A percentile compares a stretch with the other conserved stretches of the same genome.
Evolutionary conservation across 2,329 filamentous ascomycete species (phyloP).

Genomic region (Colletotrichum sp.): DNA sequence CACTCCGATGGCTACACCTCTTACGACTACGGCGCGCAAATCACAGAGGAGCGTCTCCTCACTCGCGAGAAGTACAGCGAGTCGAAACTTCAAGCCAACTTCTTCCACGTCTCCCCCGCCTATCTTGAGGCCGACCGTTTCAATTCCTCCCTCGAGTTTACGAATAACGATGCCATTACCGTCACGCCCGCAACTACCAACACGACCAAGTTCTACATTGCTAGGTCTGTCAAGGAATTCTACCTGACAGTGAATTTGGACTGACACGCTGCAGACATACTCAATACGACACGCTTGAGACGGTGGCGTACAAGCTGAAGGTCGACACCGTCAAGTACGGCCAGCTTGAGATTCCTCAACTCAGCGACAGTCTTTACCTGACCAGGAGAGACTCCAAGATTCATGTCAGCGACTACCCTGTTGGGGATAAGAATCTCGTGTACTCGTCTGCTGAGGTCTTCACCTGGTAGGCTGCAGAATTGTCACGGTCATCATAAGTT

Average conservation of each 20-base stretch:
- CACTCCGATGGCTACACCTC: conserved; percentile 64
- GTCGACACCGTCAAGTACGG: conserved; percentile 58
- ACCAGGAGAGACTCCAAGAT: conserved; percentile 67
- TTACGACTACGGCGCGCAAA: conserved; percentile 53
- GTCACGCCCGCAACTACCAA: conserved; percentile 64
- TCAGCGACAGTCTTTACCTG: conserved; percentile 57
- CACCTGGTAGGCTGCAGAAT: conserved; percentile 45
- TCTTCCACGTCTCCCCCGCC: conserved; percentile 70
- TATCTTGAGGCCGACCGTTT: conserved; percentile 64
- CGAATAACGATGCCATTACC: conserved; percentile 48
- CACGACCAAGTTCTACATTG: conserved; percentile 61
- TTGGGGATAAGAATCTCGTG: conserved; percentile 61
- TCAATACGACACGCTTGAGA: conserved; percentile 60
- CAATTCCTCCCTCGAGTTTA: conserved; percentile 32
- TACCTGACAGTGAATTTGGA: fast-evolving
- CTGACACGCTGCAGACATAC: conserved; percentile 51
- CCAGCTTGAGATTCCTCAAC: conserved; percentile 59
- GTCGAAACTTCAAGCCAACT: conserved; percentile 73
- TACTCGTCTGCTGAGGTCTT: conserved; percentile 72
- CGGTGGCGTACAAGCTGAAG: conserved; percentile 64
- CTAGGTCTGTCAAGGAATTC: background rate
- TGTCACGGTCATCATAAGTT: too few relatives aligned
- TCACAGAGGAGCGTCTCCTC: conserved; percentile 70
- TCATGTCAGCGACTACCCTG: conserved; percentile 67
- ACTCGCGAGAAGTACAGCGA: conserved; percentile 76